Base-by-base conservation (phyloP, 441 rosid genomes). In the Eruca vesicaria region DNA sequence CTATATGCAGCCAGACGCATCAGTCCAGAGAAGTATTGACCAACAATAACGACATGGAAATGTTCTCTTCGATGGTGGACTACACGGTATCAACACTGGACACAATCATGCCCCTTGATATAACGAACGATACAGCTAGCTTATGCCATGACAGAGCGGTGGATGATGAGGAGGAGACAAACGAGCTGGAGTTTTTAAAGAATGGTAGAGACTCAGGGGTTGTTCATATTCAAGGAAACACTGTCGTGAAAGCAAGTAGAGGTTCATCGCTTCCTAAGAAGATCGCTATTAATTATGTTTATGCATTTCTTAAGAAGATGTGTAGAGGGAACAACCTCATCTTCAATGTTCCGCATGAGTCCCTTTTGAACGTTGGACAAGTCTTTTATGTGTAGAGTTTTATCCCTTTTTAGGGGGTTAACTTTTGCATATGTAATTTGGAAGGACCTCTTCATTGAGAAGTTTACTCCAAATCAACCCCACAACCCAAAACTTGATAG, bases 291-390 rank as follows among this genome's bases (percentile, higher is more conserved):
- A 95, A 90, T 83, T 92, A 92, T 71, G 58, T 90, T 61, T 94
- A 94, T 82, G 97, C 94, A 5, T 89, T 94, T 78, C 97, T 94
- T 63, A 84, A 94, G 84, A 94, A 92, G 84, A 75, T 94, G 10
- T 92, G 98, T 79, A 85, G 98, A 78, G 97, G 89, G 73, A 85
- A 94, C 74, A 92, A 93, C 83, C 97, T 88, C 53, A 90, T 92
- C 66, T 92, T 94, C 35, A 88, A 94, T 83, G 86, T 92, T 81
- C 98, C 98, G 73, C 98, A 87, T 75, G 97, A 94, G 87, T 84
- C 92, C 64, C 90, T 94, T 11, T 78, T 92, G 85, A 92, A 94
- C 31, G 95, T 94, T 21, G 98, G 98, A 14, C 98, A 94, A 83
- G 69, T 90, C 48, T 86, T 94, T 75, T 90, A 83, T 80, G 97